Conservation (phyloP, 208 protist species). For the Trypanosoma mega region DNA sequence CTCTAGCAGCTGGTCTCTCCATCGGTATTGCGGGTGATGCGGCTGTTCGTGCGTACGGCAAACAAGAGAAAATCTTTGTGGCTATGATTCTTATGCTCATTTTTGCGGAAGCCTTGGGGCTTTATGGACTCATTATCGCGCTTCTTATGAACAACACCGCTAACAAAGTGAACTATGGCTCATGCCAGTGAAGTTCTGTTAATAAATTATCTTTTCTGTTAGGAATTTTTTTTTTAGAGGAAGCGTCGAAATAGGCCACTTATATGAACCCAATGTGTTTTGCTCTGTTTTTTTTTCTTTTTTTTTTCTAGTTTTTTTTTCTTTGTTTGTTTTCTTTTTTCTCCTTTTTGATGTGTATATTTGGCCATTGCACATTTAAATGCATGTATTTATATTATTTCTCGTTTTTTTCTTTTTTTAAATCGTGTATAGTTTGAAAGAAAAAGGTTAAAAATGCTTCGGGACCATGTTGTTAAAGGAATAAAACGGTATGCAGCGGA, state of each 20-base stretch:
- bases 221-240: slow-evolving; percentile 12
- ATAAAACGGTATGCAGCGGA: slow-evolving; percentile 37
- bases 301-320: slow-evolving; percentile 29
- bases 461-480: slow-evolving; percentile 12
- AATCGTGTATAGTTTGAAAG: slow-evolving; percentile 3
- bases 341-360: neutral
- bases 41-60: slow-evolving; percentile 82
- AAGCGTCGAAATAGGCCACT: neutral
- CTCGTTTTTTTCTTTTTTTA: slow-evolving; percentile 21
- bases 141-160: slow-evolving; percentile 93
- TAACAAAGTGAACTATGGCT: slow-evolving; percentile 49
- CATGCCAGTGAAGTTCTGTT: slow-evolving; percentile 19
- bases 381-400: slow-evolving; percentile 15
- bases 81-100: slow-evolving; percentile 99
- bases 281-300: slow-evolving; percentile 20
- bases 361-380: neutral
- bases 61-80: slow-evolving; percentile 98
- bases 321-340: slow-evolving; percentile 11
- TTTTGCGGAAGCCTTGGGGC: slow-evolving; percentile 98
- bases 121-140: slow-evolving; percentile 99
- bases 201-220: neutral
- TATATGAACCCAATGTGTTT: too few species aligned
- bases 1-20: slow-evolving; percentile 97
- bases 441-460: slow-evolving; percentile 27
- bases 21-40: slow-evolving; percentile 99